Evolutionary conservation across 345 rosid species (phyloP).

Genomic region (Microcos paniculata): DNA sequence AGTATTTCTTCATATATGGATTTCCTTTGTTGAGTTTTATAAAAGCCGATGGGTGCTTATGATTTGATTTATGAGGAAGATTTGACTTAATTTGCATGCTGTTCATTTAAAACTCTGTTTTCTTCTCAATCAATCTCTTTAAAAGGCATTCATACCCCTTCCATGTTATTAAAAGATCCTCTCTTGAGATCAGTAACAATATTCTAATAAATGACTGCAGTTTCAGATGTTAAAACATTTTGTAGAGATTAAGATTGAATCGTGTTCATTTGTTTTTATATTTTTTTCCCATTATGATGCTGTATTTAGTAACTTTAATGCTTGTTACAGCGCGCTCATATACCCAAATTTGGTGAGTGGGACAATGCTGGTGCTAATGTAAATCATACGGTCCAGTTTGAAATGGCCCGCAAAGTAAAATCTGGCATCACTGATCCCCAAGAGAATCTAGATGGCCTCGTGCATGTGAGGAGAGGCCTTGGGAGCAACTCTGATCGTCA

Average conservation of each 20-base stretch:
- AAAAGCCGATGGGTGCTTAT: neutral
- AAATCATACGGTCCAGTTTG: conserved; percentile 53
- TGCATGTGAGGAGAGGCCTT: conserved; percentile 15
- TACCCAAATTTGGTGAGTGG: conserved; percentile 63
- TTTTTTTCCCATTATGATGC: neutral
- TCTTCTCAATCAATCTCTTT: neutral
- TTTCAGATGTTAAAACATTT: neutral
- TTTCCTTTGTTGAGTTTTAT: neutral
- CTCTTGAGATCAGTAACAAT: neutral
- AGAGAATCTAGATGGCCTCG: conserved; percentile 48
- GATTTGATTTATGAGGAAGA: neutral
- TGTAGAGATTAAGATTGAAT: neutral
- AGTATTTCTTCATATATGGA: neutral
- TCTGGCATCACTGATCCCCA: conserved; percentile 43
- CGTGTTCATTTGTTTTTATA: neutral
- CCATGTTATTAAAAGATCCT: neutral
- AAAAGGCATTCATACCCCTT: neutral
- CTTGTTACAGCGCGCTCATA: conserved; percentile 29
- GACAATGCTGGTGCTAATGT: conserved; percentile 40
- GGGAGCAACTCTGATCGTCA: neutral
- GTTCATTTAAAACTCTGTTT: neutral
- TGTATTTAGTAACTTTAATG: neutral
- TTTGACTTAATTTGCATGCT: neutral
- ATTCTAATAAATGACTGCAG: neutral
- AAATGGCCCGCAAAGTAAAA: conserved; percentile 50